phyloP scores from a whole-genome alignment of 768 basidiomycete genomes.

The Exsudoporus frostii region DNA sequence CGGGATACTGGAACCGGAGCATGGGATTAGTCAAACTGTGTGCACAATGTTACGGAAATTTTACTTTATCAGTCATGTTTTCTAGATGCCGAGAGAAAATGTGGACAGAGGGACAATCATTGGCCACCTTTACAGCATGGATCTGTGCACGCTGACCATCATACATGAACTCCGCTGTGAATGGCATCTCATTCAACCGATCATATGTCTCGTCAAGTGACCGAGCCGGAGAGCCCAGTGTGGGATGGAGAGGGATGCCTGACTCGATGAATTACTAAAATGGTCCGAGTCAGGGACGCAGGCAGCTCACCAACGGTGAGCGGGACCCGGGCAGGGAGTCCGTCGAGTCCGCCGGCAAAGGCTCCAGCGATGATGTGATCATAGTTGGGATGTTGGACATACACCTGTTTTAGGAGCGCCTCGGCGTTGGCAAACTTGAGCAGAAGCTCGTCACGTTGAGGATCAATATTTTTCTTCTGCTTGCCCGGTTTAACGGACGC shows the following conservation, averaged over 20 bases:
- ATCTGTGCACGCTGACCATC: slow-evolving; percentile 86
- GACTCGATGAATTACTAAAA: slow-evolving; percentile 13
- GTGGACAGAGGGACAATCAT: slow-evolving; percentile 40
- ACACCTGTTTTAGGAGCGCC: slow-evolving; percentile 63
- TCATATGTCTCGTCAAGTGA: slow-evolving; percentile 84
- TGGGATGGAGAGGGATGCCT: slow-evolving; percentile 83
- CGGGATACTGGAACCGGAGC: slow-evolving; percentile 63
- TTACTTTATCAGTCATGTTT: slow-evolving; percentile 86
- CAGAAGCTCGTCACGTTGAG: slow-evolving; percentile 35
- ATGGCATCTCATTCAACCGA: slow-evolving; percentile 59
- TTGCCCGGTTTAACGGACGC: slow-evolving; percentile 18
- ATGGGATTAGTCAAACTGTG: slow-evolving; percentile 9
- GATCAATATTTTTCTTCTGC: slow-evolving; percentile 32
- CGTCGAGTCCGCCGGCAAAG: slow-evolving; percentile 57
- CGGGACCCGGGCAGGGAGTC: slow-evolving; percentile 56
- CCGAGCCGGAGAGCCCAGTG: slow-evolving; percentile 82
- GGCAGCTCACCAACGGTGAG: slow-evolving; percentile 59
- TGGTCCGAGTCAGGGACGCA: slow-evolving; percentile 2
- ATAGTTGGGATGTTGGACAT: slow-evolving; percentile 76
- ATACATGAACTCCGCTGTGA: slow-evolving; percentile 88
- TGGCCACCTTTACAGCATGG: slow-evolving; percentile 44
- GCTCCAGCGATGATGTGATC: slow-evolving; percentile 63
- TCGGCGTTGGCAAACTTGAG: slow-evolving; percentile 56
- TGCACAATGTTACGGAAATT: slow-evolving; percentile 2
- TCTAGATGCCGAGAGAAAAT: slow-evolving; percentile 89